Base-by-base conservation (phyloP, 495 filamentous ascomycete genomes). In the Daldinia bambusicola region DNA sequence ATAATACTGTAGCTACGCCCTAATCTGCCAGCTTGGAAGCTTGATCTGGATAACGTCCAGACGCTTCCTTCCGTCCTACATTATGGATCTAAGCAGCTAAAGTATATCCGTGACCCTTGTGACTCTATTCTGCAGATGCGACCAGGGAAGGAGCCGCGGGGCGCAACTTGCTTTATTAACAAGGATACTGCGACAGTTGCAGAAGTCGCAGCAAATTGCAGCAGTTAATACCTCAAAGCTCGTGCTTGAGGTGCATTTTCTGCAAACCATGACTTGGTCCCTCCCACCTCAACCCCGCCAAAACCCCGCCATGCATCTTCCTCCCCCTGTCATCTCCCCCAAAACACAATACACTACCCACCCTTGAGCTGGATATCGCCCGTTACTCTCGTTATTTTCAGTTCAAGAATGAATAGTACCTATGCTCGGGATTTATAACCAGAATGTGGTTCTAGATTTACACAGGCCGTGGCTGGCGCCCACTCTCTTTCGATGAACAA, bases 211-310 rank as follows among this genome's bases (percentile, higher is more conserved):
- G 26, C 26, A 26, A 26, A 26, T 26, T 26, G 55, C 41, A 58
- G 67, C 30, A 71, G 31, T 66, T 70, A 70, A 70, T 70, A 67
- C 53, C 67, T 74, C 67, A 56, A 26, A 67, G 67, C 63, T 67
- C 67, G 66, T 74, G 67, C 67, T 70, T 38, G 37, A 61, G 67
- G 63, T 61, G 71, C 65, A 74, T 70, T 71, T 45, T 59, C 65
- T 74, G 57, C 59, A 59, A 30, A 58, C 31, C 41, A 20, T 18
- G 1, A 26, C 31, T 48, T 10, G 43, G 43, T 48, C 20, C 63
- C 31, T 43, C 45, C 65, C 55, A 43, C 22, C 45, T 74, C 50
- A 10, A 71, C 69, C 72, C 72, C 69, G 67, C 72, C 69, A 74
- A 74, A 74, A 68, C 55, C 71, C 69, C 63, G 55, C 68, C 34